Evolutionary conservation across 2,329 filamentous ascomycete genomes (phyloP).

Genomic region (Fusarium sp.): DNA sequence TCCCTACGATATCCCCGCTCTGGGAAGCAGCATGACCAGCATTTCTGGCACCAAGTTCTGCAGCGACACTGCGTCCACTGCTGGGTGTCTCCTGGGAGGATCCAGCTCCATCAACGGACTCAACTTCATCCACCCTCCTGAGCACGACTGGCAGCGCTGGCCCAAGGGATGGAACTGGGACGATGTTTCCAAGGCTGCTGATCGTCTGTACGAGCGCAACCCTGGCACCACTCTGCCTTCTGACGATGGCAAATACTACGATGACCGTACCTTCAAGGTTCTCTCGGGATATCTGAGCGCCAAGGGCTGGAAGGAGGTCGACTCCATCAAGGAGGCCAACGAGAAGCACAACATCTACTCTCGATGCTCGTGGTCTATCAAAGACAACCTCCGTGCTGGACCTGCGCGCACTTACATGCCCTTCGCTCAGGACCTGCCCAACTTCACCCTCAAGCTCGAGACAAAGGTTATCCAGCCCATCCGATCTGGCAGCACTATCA

Average conservation of each 20-base stretch:
- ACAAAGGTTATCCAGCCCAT: conserved; percentile 73
- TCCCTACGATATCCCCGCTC: conserved; percentile 41
- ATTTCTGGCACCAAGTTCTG: conserved; percentile 43
- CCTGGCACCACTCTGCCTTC: conserved; percentile 75
- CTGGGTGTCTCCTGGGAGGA: conserved; percentile 42
- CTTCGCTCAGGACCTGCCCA: conserved; percentile 65
- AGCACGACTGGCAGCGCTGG: conserved; percentile 44
- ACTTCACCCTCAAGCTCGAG: conserved; percentile 74
- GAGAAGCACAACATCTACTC: conserved; percentile 74
- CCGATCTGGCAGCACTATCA: conserved; percentile 69
- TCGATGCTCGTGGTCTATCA: conserved; percentile 75
- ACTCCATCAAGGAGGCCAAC: conserved; percentile 70
- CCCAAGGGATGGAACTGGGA: conserved; percentile 39
- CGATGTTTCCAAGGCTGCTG: conserved; percentile 39
- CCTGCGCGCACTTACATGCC: conserved; percentile 78
- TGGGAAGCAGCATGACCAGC: conserved; percentile 42
- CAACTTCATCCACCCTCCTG: conserved; percentile 44
- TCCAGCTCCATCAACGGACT: conserved; percentile 46
- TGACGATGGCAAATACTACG: conserved; percentile 72
- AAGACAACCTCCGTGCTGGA: conserved; percentile 72
- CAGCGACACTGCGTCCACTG: conserved; percentile 43
- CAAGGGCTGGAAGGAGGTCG: conserved; percentile 71
- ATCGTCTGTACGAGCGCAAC: conserved; percentile 44
- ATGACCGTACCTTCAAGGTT: conserved; percentile 71
- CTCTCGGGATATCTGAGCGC: conserved; percentile 67